A percentile compares a stretch with the other conserved stretches of the same genome.
These are phyloP conservation scores for Hanseniaspora jakobsenii DNA, from an alignment of 805 yeast genomes.

Conservation along the genomic window DNA sequence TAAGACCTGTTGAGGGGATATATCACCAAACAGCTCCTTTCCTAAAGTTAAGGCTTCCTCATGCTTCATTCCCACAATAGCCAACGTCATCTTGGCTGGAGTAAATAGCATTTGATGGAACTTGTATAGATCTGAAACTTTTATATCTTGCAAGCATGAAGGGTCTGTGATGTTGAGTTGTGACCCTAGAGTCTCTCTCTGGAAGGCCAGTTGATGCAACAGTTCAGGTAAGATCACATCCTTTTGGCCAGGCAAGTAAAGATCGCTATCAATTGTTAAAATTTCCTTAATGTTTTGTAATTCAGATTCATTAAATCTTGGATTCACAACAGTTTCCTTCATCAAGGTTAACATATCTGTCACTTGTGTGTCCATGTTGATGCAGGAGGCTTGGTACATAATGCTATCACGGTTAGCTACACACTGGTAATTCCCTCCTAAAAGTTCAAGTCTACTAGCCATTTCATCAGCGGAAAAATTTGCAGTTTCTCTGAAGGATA, in stretches of 20 bases:
- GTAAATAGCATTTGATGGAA: conserved; percentile 41
- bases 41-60: conserved; percentile 55
- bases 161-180: conserved; percentile 47
- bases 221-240: conserved; percentile 81
- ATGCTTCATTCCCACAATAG: conserved; percentile 76
- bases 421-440: conserved; percentile 93
- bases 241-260: conserved; percentile 32
- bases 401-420: conserved; percentile 84
- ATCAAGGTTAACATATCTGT: conserved; percentile 57
- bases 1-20: conserved; percentile 31
- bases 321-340: conserved; percentile 65
- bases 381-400: conserved; percentile 89
- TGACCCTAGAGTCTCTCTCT: conserved; percentile 62
- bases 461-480: conserved; percentile 51
- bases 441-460: conserved; percentile 58
- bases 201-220: conserved; percentile 73
- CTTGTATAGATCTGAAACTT: conserved; percentile 21
- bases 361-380: conserved; percentile 63
- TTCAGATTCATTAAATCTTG: conserved; percentile 57
- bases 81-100: conserved; percentile 73
- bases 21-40: conserved; percentile 49
- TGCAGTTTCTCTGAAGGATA: conserved; percentile 68
- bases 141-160: neutral
- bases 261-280: conserved; percentile 28
- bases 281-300: conserved; percentile 69